These are phyloP conservation scores for Trichophyton mentagrophytes DNA, from an alignment of 2,329 filamentous ascomycete species.

Conservation along the genomic window DNA sequence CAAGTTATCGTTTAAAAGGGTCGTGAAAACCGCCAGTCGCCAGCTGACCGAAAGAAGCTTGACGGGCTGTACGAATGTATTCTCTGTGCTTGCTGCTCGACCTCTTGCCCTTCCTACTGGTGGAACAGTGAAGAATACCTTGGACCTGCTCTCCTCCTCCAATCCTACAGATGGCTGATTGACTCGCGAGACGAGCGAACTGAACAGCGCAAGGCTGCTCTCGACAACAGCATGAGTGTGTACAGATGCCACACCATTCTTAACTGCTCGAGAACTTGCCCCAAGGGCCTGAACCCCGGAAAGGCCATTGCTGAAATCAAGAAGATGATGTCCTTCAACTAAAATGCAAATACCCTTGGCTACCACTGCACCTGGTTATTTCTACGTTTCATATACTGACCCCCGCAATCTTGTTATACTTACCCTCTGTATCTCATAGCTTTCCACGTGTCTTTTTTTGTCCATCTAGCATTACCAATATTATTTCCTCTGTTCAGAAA, in stretches of 20 bases:
- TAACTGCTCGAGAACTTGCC: conserved; percentile 95
- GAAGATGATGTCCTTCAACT: conserved; percentile 65
- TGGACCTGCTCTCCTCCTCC: conserved; percentile 86
- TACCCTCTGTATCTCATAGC: conserved; percentile 1
- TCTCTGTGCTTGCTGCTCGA: conserved; percentile 97
- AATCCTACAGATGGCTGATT: conserved; percentile 94
- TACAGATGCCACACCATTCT: conserved; percentile 99
- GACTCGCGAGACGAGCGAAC: conserved; percentile 89
- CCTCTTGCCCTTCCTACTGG: conserved; percentile 99
- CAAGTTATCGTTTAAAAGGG: conserved; percentile 45
- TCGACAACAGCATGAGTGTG: conserved; percentile 98
- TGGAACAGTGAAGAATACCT: conserved; percentile 99
- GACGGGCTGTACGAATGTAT: conserved; percentile 99
- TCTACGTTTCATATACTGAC: background rate
- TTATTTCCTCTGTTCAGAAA: background rate
- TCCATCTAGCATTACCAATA: background rate
- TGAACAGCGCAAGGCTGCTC: conserved; percentile 71
- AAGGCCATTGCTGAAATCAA: conserved; percentile 95
- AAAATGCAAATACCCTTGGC: background rate
- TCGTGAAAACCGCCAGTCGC: conserved; percentile 81
- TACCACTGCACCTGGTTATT: background rate
- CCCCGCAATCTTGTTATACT: background rate
- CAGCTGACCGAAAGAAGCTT: conserved; percentile 87
- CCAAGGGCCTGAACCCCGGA: conserved; percentile 95
- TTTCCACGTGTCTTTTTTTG: background rate